Percentiles rank a stretch among this genome's conserved stretches.
Conservation (phyloP, 352 stramenopile genomes). For the Blastocystis sp. region DNA sequence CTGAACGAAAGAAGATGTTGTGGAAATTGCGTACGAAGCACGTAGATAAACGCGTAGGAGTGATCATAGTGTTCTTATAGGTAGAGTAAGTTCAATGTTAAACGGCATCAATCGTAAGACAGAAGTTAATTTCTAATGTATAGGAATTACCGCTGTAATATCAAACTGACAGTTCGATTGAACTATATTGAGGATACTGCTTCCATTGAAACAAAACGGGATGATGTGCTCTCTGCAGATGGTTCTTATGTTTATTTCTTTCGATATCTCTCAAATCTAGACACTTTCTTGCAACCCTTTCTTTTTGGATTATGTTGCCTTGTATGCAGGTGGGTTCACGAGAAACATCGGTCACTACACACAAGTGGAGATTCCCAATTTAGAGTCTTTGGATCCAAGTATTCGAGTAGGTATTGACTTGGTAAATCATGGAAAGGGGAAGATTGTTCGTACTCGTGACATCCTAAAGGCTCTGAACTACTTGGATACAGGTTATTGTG, state of each 20-base stretch:
- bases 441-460: background rate
- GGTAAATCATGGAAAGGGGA: background rate
- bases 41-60: conserved; percentile 19
- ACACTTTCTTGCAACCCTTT: conserved; percentile 39
- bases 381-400: conserved; percentile 5
- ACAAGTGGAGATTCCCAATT: conserved; percentile 38
- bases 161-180: conserved; percentile 49
- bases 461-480: conserved; percentile 49
- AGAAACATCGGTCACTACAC: background rate
- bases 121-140: background rate
- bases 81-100: conserved; percentile 19
- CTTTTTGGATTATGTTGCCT: conserved; percentile 50
- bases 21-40: background rate
- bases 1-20: conserved; percentile 15
- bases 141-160: conserved; percentile 55
- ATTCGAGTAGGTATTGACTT: background rate
- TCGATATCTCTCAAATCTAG: background rate
- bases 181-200: conserved; percentile 27
- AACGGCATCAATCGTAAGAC: conserved; percentile 29
- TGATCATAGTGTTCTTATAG: background rate
- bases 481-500: conserved; percentile 50
- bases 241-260: background rate
- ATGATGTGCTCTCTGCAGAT: background rate
- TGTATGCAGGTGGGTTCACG: conserved; percentile 38
- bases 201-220: background rate